A percentile compares a stretch with the other conserved stretches of the same genome.
Evolutionary conservation across 2,329 filamentous ascomycete species (phyloP).

Genomic region (Beauveria australis): DNA sequence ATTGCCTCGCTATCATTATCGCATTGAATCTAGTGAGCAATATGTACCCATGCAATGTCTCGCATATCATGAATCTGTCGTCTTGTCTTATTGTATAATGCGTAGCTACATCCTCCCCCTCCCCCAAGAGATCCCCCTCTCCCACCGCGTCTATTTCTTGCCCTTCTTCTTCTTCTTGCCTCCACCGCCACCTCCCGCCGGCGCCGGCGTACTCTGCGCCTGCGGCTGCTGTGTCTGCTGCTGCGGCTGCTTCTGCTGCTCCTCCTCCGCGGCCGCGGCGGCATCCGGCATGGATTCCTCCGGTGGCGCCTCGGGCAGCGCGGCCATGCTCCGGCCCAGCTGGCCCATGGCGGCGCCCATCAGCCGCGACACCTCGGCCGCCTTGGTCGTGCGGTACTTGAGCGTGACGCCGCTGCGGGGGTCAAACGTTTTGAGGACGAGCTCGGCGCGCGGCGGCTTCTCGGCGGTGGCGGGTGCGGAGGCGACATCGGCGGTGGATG

Average conservation of each 20-base stretch:
- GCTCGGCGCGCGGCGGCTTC: conserved; percentile 54
- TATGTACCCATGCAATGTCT: not conserved
- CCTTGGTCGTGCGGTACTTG: conserved; percentile 88
- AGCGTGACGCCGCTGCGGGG: conserved; percentile 71
- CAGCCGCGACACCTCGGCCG: conserved; percentile 78
- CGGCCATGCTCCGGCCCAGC: conserved; percentile 62
- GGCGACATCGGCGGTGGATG: conserved; percentile 14
- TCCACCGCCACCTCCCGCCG: conserved; percentile 25
- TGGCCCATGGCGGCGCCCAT: conserved; percentile 63
- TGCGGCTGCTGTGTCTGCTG: conserved; percentile 6
- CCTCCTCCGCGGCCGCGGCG: conserved; percentile 16
- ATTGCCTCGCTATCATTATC: too few species aligned
- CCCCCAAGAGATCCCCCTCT: too few species aligned
- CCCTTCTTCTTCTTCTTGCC: conserved; percentile 65
- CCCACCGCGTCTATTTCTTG: conserved; percentile 46
- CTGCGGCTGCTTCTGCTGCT: conserved; percentile 21
- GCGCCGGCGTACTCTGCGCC: conserved; percentile 17
- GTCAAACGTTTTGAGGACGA: conserved; percentile 86
- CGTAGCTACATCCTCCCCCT: not conserved
- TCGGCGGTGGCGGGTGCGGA: conserved; percentile 20
- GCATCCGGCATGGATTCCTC: conserved; percentile 27
- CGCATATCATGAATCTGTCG: not conserved
- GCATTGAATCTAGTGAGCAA: not conserved
- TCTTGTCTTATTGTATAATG: not conserved
- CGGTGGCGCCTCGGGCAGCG: conserved; percentile 34